Percentiles rank a stretch among this genome's conserved stretches.
phyloP scores from a whole-genome alignment of 345 rosid genomes.

The Citrus inodora region DNA sequence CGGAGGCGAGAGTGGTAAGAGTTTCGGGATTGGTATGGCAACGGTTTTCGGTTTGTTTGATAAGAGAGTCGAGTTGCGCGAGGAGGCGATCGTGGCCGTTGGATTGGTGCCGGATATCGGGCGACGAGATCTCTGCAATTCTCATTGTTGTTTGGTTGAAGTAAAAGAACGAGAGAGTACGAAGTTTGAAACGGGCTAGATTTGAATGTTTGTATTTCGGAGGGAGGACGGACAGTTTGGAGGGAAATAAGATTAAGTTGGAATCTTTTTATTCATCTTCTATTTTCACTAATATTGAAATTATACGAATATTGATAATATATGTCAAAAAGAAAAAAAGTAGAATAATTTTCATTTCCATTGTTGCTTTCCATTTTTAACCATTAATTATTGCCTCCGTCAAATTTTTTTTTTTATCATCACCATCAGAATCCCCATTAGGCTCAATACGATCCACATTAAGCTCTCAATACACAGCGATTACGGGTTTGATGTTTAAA shows the following conservation, averaged over 20 bases:
- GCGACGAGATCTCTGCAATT: slow-evolving; percentile 79
- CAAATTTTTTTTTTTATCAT: no score
- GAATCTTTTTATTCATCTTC: no score
- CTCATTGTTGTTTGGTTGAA: slow-evolving; percentile 48
- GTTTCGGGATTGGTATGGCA: slow-evolving; percentile 31
- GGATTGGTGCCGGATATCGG: slow-evolving; percentile 39
- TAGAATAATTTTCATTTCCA: no score
- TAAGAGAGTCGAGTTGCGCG: slow-evolving; percentile 61
- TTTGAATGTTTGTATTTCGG: neutral
- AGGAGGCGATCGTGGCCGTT: slow-evolving; percentile 35
- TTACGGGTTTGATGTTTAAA: no score
- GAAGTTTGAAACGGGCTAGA: slow-evolving; percentile 6
- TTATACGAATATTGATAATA: no score
- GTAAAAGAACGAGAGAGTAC: slow-evolving; percentile 18
- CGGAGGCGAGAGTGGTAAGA: slow-evolving; percentile 30
- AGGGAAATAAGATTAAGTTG: neutral
- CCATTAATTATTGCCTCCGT: no score
- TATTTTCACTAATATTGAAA: neutral
- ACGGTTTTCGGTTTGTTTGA: slow-evolving; percentile 57
- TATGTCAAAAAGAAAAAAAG: no score
- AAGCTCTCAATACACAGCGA: no score
- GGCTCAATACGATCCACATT: no score
- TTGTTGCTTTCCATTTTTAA: no score
- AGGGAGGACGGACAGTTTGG: neutral
- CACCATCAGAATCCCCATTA: no score